Base-by-base conservation (phyloP, 257 asterid species). In the Eucommia ulmoides region DNA sequence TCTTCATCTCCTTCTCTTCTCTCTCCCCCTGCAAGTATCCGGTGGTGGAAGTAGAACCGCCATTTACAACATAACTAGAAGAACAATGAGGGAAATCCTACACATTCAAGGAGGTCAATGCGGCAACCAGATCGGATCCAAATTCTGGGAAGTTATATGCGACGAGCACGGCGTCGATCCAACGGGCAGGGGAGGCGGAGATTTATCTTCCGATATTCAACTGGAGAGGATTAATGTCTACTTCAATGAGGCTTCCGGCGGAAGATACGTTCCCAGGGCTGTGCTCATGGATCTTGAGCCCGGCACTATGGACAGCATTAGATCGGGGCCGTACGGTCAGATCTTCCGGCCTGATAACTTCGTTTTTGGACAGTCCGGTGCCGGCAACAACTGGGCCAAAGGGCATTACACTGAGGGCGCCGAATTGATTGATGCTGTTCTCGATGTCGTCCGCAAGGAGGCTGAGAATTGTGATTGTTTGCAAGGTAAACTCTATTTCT, bases 391-490 rank as follows among this genome's bases (percentile, higher is more conserved):
- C n/a, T n/a, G n/a, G n/a, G n/a, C n/a, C n/a, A n/a, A n/a, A n/a
- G n/a, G n/a, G n/a, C n/a, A n/a, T n/a, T n/a, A n/a, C n/a, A 84
- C 95, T 6, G 95, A 84, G 59, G 95, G 95, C 22, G 95, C 95
- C 15, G 95, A 84, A 76, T 58, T 84, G 76, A 84, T 84, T 24
- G 95, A 84, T 58, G 48, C 95, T 0, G 95, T 84, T 49, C 93
- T 84, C 44, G 95, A 84, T 55, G 95, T 84, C 35, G 95, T 84
- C 17, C 66, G 95, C 51, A 84, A 84, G 95, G n/a, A n/a, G n/a
- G n/a, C n/a, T n/a, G n/a, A n/a, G n/a, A n/a, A n/a, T n/a, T n/a
- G n/a, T n/a, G n/a, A 84, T 45, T 84, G 95, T 78, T 69, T 84
- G 87, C 95, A 84, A 84, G 95, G 95, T 84, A 41, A 49, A 22